Base-by-base conservation (phyloP, 306 rosid species). In the Sicyos baderoa region DNA sequence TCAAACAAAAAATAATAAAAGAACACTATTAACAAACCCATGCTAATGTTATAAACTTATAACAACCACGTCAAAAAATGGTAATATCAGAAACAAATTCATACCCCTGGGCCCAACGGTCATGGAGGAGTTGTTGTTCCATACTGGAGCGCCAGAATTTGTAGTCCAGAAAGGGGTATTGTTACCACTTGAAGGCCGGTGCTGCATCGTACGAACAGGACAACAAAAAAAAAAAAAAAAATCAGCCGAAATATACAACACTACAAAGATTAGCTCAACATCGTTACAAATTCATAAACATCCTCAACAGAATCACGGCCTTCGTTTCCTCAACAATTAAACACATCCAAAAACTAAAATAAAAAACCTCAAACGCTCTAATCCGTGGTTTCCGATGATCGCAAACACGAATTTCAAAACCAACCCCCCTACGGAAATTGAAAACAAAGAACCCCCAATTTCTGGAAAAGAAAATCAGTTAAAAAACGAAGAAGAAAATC, bases 91-190 rank as follows among this genome's bases (percentile, higher is more conserved):
- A 66, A 47, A 66, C 22, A 21, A 80, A 40, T 7, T 7, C 44
- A 37, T 65, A 84, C 92, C 92, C 78, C 92, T 84, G 65, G 84
- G 9, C 74, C 92, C 92, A 72, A 84, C 81, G 3, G 92, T 82
- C 52, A 84, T 29, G 35, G 87, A 81, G 3, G 79, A 61, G 76
- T 87, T 82, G 11, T 87, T 83, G 79, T 87, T 87, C 86, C 89
- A 87, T 19, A 84, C 84, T 9, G 92, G 92, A 54, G 92, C 89
- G 74, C 92, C 92, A 4, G 87, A 75, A 70, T 87, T 84, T 0
- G 92, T 87, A 42, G 92, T 84, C 86, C 87, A 84, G 83, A 87
- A 87, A 6, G 86, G 87, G 49, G 87, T 67, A 37, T 87, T 87
- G 83, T 22, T 75, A 14, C 78, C 84, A 78, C 92, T 87, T 18